Base-by-base conservation (phyloP, 2,329 filamentous ascomycete genomes). In the Scedosporium boydii region DNA sequence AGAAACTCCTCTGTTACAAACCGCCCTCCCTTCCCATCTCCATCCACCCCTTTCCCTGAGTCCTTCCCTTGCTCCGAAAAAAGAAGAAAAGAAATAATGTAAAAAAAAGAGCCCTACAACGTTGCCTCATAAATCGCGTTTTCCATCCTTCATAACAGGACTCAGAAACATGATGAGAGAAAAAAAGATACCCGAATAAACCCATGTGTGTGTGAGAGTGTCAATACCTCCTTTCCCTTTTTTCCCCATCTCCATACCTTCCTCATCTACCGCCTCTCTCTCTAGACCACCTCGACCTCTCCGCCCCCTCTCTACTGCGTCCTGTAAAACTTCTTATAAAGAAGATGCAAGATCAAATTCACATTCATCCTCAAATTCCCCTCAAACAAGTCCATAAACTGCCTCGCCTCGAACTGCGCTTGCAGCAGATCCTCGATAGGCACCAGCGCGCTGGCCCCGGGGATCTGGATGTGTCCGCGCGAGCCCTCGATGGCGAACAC, bases 271-370 rank as follows among this genome's bases (percentile, higher is more conserved):
- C n/a, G 23, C 51, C 18, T 21, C 21, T 56, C 21, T 56, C 18
- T 18, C 18, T 10, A 3, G n/a, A 4, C 38, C 58, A 6, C 41
- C 58, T 6, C 41, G 7, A 6, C 41, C 27, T 3, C 16, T 12
- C 10, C n/a, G 76, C 10, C 3, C 10, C 2, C 10, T 3, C 34
- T 38, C 34, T 77, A 87, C 70, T 87, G 85, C 64, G 86, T 88
- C 65, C 86, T 80, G 73, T 99, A 99, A 76, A 99, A 99, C 82
- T 99, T 99, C 84, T 96, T 96, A 81, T 98, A 98, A 68, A 99
- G 84, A 75, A 98, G 80, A 82, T 99, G 95, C 80, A 99, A 81
- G 77, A 99, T 86, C 71, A 99, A 76, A 78, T 99, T 99, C 70
- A 99, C 95, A 75, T 98, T 98, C 71, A 99, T 83, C 76, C 89